Evolutionary conservation across 2,329 filamentous ascomycete genomes (phyloP), one percentile per base, ranked within the genome.

Genomic region (Dothideomycetes sp.): DNA sequence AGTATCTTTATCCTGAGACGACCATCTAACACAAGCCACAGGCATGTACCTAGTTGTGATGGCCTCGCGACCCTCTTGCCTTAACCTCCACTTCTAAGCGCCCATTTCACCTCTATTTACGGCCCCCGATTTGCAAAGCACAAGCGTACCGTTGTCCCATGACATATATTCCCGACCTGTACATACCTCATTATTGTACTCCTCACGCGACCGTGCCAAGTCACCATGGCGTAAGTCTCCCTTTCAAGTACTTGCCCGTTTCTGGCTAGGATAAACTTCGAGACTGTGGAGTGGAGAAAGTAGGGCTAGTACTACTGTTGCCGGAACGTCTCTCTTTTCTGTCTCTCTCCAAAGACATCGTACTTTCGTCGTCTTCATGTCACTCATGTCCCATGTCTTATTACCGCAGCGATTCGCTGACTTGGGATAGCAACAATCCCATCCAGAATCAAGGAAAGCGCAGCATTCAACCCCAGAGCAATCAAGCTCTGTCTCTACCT

Each of bases 181-280:
- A 41, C 34, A 41, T 41, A 41, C 34, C 39, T 37, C 34, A 29
- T 33, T 19, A 18, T 41, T 38, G 36, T 42, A 42, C 36, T 35
- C 15, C 31, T 16, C 31, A 34, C 36, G 35, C 37, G 37, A 44
- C 24, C 24, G 24, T 31, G n/a, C 24, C 37, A 40, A 35, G 42
- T 40, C 37, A 44, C 35, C 38, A 45, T 45, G 44, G 43, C 44
- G 44, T 45, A 43, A 41, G 44, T 45, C 27, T 18, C 34, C 31
- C 36, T 15, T 11, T 12, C 7, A 27, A 7, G 22, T 27, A 27
- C 22, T 27, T 7, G 7, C 12, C 12, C 22, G 12, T 27, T n/a
- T n/a, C n/a, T n/a, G n/a, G n/a, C n/a, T n/a, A n/a, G 22, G 22
- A 27, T 27, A 27, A 27, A 27, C 22, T 27, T 27, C 22, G 22